phyloP scores from a whole-genome alignment of 345 rosid species.

The Salix arbutifolia region DNA sequence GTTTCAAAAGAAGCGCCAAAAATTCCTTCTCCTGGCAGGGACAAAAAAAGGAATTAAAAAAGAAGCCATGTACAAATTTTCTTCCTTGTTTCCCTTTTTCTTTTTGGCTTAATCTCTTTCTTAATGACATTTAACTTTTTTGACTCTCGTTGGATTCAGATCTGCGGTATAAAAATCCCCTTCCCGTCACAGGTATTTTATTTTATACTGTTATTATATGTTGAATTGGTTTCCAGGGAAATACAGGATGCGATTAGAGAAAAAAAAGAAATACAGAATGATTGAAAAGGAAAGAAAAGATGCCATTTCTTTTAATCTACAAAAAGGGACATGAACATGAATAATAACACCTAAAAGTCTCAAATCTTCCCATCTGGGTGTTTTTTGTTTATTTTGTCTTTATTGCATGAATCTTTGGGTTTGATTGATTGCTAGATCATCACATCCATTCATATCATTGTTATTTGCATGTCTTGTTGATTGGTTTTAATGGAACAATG shows the following conservation, averaged over 20 bases:
- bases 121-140: constrained; percentile 1
- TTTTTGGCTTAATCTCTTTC: constrained; percentile 1
- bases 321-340: background rate
- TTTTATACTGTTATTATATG: background rate
- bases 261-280: background rate
- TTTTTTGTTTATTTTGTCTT: no score
- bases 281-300: background rate
- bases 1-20: constrained; percentile 31
- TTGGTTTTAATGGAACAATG: background rate
- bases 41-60: background rate
- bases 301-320: background rate
- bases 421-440: background rate
- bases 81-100: background rate
- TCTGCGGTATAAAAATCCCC: constrained; percentile 2
- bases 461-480: background rate
- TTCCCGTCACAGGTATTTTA: constrained; percentile 23
- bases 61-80: background rate
- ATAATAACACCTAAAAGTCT: background rate
- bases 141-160: background rate
- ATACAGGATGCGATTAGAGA: background rate
- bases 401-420: background rate
- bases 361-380: background rate
- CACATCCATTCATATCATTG: background rate
- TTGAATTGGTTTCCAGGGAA: background rate
- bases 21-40: constrained; percentile 19